Base-by-base conservation (phyloP, 352 stramenopile genomes). In the Heterotrichella gracilis region DNA sequence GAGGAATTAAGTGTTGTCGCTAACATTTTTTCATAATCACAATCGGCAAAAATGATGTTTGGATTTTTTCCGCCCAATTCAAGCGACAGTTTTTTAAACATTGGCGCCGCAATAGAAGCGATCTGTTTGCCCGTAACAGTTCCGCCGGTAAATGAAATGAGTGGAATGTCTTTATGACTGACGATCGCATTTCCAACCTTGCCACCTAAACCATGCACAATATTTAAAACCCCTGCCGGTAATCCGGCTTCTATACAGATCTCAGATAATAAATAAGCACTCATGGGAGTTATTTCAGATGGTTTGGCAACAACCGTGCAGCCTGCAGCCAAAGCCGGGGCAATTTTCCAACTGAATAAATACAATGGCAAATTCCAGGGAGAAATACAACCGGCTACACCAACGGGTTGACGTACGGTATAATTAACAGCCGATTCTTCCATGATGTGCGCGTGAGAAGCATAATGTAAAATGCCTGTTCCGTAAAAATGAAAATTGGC, bases 401-500 rank as follows among this genome's bases (percentile, higher is more conserved):
- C 41, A 9, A 66, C 9, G 23, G 41, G 32, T 53, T 53, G 32
- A 17, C 32, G 9, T n/a, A 53, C 9, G 9, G 32, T 53, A n/a
- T 53, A 53, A n/a, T 53, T 53, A 53, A 53, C n/a, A n/a, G 32
- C 32, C 9, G 9, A 17, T 9, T 53, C 32, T 53, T 53, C 32
- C 32, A 53, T 53, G 32, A 9, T 53, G 32, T 53, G 32, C 32
- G 32, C 32, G 9, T 53, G 32, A 9, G 32, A 53, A 53, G 9
- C 32, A 53, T 17, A 53, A 53, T 53, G 32, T 53, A 53, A 53
- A 53, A 53, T 53, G 32, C 32, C 32, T 53, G 32, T 53, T 9
- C 32, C 32, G n/a, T 53, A 53, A 53, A 53, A 53, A 53, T 53
- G 32, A n/a, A 53, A 53, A n/a, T 53, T 53, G 32, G 32, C 32